Conservation (phyloP, 2,329 filamentous ascomycete genomes). For the Neonectria magnoliae region DNA sequence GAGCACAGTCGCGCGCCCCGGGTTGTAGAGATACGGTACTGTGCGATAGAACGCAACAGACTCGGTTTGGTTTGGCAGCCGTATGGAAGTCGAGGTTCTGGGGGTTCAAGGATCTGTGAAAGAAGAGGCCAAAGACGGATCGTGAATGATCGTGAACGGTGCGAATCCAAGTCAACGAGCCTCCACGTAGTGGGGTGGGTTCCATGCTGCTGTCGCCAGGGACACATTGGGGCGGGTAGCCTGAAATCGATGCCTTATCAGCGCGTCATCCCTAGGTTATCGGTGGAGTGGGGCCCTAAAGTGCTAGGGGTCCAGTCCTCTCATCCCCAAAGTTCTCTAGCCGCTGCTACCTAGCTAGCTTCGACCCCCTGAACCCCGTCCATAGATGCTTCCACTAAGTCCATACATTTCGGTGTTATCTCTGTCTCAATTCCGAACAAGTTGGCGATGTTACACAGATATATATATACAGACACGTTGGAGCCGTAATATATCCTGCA, state of each 20-base stretch:
- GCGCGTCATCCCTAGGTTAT: slow-evolving; percentile 21
- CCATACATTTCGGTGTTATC: not conserved
- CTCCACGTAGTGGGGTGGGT: slow-evolving; percentile 12
- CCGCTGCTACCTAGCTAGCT: too few species aligned
- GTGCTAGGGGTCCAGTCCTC: not conserved
- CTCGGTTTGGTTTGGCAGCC: not conserved
- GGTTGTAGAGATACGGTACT: not conserved
- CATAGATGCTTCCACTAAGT: not conserved
- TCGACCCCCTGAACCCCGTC: not conserved
- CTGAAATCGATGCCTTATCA: slow-evolving; percentile 19
- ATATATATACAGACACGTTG: not conserved
- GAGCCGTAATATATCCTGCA: not conserved
- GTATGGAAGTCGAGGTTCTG: not conserved
- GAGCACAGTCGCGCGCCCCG: not conserved
- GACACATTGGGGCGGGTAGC: slow-evolving; percentile 1
- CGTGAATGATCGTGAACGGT: slow-evolving; percentile 4
- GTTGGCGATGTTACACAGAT: not conserved
- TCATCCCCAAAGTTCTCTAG: not conserved
- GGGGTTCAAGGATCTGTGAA: not conserved
- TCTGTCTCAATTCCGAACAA: not conserved
- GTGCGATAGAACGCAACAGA: not conserved
- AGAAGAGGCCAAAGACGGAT: not conserved
- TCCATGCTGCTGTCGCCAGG: slow-evolving; percentile 6
- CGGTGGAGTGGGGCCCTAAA: slow-evolving; percentile 3
- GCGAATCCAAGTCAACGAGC: not conserved